Percentiles rank a stretch among this genome's conserved stretches.
phyloP scores from a whole-genome alignment of 768 basidiomycete genomes.

The Tricholoma sp. region DNA sequence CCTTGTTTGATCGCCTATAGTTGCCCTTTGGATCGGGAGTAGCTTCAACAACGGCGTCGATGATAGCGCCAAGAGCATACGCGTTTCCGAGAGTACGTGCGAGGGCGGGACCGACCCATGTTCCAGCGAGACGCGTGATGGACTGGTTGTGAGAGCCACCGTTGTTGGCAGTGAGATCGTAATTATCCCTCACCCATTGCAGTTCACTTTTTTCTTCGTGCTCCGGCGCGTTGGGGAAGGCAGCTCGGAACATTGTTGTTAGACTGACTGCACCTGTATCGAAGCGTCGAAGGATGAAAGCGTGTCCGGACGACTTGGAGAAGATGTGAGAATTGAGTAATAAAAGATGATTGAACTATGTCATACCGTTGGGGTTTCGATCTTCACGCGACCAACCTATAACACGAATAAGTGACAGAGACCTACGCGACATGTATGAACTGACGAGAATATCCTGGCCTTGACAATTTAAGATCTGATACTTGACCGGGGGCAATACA shows the following conservation, averaged over 20 bases:
- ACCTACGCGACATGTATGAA: not conserved
- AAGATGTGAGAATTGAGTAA: conserved; percentile 10
- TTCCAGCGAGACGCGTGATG: conserved; percentile 79
- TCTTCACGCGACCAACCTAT: conserved; percentile 85
- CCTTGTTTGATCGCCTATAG: conserved; percentile 68
- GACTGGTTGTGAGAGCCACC: conserved; percentile 53
- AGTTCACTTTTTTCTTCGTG: conserved; percentile 74
- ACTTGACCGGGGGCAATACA: conserved; percentile 74
- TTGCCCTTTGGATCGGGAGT: conserved; percentile 69
- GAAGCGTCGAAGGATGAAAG: conserved; percentile 90
- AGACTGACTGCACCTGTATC: conserved; percentile 90
- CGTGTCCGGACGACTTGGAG: conserved; percentile 68
- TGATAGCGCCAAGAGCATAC: conserved; percentile 59
- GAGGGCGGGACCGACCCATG: conserved; percentile 68
- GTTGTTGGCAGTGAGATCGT: conserved; percentile 75
- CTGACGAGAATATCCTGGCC: conserved; percentile 69
- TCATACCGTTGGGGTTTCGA: conserved; percentile 72
- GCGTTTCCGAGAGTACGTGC: conserved; percentile 64
- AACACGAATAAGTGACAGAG: conserved; percentile 1
- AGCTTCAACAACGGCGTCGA: conserved; percentile 64
- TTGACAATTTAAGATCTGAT: conserved; percentile 86
- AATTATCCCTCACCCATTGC: conserved; percentile 76
- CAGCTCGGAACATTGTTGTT: conserved; percentile 95
- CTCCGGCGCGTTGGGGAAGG: conserved; percentile 79
- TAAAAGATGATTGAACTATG: conserved; percentile 7